These are phyloP conservation scores for Lactarius indigo DNA, from an alignment of 768 basidiomycete genomes.

Conservation along the genomic window DNA sequence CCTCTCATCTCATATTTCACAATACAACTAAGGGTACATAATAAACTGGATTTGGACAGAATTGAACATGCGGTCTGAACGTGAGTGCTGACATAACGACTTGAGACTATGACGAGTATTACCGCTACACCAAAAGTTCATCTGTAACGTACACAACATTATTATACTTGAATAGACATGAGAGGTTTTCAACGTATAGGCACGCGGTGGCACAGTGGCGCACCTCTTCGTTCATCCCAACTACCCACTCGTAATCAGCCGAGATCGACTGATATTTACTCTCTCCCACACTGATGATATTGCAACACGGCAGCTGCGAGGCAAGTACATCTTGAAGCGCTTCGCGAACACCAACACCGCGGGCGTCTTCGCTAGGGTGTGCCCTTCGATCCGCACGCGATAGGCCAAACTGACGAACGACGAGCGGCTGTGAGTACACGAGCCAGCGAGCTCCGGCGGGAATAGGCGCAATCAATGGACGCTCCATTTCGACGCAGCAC, in stretches of 20 bases:
- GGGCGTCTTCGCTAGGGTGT: background rate
- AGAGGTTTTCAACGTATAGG: background rate
- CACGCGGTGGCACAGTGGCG: background rate
- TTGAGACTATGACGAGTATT: no score
- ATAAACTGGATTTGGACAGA: no score
- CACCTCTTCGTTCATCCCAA: conserved; percentile 17
- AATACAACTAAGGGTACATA: no score
- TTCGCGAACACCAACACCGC: background rate
- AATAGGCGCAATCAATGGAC: background rate
- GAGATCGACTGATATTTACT: conserved; percentile 19
- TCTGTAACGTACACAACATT: no score
- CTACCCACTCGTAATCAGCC: conserved; percentile 22
- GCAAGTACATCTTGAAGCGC: conserved; percentile 7
- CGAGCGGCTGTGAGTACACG: conserved; percentile 4
- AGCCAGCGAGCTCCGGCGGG: conserved; percentile 21
- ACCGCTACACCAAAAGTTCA: no score
- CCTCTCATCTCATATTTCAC: no score
- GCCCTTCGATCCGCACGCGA: conserved; percentile 1
- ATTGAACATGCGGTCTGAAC: no score
- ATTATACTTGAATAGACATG: no score
- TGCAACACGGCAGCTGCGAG: conserved; percentile 6
- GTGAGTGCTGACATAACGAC: no score
- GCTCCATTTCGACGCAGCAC: conserved; percentile 18
- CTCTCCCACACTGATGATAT: conserved; percentile 9
- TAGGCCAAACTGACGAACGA: conserved; percentile 14